Percentiles rank a stretch among this genome's conserved stretches.
phyloP scores from a whole-genome alignment of 495 filamentous ascomycete species.

The Xylaria nigripes region DNA sequence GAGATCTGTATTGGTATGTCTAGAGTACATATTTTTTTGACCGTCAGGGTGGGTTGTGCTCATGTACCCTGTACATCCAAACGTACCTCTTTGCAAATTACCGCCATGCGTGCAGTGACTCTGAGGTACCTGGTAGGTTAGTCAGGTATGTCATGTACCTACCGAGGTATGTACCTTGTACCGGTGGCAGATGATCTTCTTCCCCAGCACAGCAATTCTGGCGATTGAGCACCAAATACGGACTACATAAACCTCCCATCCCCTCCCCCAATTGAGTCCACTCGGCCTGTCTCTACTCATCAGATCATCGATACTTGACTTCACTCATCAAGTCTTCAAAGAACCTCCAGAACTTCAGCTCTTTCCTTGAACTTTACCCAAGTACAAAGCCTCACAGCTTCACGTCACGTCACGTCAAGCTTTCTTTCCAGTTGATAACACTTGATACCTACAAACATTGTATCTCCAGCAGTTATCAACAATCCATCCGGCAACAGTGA shows the following conservation, averaged over 20 bases:
- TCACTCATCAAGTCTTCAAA: slow-evolving; percentile 8
- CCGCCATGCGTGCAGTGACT: slow-evolving; percentile 13
- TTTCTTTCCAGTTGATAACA: not conserved
- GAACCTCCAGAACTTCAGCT: not conserved
- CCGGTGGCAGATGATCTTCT: slow-evolving; percentile 6
- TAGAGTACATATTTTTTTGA: not conserved
- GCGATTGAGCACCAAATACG: slow-evolving; percentile 28
- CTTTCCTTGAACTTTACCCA: not conserved
- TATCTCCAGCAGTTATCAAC: not conserved
- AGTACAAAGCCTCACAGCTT: not conserved
- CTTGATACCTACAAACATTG: not conserved
- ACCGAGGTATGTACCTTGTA: no score
- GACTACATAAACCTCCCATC: slow-evolving; percentile 37
- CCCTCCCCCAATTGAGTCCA: slow-evolving; percentile 18
- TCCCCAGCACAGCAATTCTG: slow-evolving; percentile 14
- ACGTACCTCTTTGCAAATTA: not conserved
- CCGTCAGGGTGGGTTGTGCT: slow-evolving; percentile 19
- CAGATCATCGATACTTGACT: slow-evolving; percentile 23
- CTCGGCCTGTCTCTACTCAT: slow-evolving; percentile 18
- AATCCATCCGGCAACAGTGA: not conserved
- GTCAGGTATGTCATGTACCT: no score
- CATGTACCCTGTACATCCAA: not conserved
- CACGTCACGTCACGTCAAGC: no score
- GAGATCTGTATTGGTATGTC: not conserved
- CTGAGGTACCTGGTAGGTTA: no score